phyloP scores from a whole-genome alignment of 768 basidiomycete species.

The Lentinula sp. region DNA sequence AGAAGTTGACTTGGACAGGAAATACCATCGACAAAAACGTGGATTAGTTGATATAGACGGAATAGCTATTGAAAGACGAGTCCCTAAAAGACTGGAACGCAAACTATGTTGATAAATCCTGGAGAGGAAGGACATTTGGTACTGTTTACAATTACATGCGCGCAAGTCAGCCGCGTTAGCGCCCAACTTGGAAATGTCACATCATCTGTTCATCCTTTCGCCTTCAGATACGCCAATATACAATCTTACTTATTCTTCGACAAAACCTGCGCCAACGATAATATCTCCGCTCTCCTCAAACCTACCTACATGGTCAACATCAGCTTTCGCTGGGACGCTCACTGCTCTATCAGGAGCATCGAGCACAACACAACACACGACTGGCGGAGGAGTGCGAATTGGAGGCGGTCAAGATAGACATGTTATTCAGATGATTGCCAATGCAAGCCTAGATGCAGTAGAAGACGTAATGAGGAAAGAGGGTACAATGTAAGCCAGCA shows the following conservation, averaged over 20 bases:
- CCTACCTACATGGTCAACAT: constrained; percentile 85
- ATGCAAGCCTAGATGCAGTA: constrained; percentile 90
- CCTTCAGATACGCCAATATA: constrained; percentile 86
- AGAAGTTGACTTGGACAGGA: neutral
- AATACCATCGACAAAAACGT: neutral
- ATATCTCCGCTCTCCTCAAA: constrained; percentile 74
- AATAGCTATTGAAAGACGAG: neutral
- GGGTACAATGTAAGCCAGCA: constrained; percentile 53
- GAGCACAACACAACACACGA: constrained; percentile 62
- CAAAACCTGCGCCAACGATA: constrained; percentile 56
- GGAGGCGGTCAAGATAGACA: constrained; percentile 85
- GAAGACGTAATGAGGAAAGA: constrained; percentile 90
- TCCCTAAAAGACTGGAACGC: neutral
- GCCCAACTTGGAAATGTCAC: constrained; percentile 53
- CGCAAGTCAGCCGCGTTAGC: constrained; percentile 7
- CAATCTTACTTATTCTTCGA: constrained; percentile 76
- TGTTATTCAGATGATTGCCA: constrained; percentile 98
- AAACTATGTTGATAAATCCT: neutral
- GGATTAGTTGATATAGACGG: neutral
- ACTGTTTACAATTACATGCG: neutral
- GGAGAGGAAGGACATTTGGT: constrained; percentile 2
- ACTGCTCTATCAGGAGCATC: constrained; percentile 84
- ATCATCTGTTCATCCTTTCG: constrained; percentile 81
- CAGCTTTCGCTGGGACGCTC: constrained; percentile 84
- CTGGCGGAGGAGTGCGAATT: constrained; percentile 59